Percentiles rank a stretch among this genome's conserved stretches.
Evolutionary conservation across 2,329 filamentous ascomycete species (phyloP).

Genomic region (Phaeosphaeria sp.): DNA sequence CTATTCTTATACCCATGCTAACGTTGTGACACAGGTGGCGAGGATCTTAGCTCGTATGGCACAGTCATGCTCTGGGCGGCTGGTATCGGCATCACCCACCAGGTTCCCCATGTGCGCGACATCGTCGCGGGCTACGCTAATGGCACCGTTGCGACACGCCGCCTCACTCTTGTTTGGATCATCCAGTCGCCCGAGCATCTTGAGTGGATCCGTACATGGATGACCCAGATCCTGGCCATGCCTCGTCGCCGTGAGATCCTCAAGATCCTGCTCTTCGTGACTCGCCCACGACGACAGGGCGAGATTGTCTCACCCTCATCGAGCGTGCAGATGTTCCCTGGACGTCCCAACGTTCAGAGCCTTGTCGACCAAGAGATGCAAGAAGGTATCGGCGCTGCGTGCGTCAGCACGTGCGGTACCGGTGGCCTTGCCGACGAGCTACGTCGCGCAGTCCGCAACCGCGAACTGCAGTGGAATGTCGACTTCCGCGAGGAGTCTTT

Average conservation of each 20-base stretch:
- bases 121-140: slow-evolving; percentile 63
- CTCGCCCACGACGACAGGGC: slow-evolving; percentile 79
- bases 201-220: slow-evolving; percentile 93
- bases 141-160: slow-evolving; percentile 79
- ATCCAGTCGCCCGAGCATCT: slow-evolving; percentile 88
- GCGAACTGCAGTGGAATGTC: slow-evolving; percentile 70
- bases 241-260: slow-evolving; percentile 82
- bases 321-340: slow-evolving; percentile 90
- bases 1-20: slow-evolving; percentile 30
- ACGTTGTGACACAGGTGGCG: slow-evolving; percentile 62
- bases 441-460: slow-evolving; percentile 68
- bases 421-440: slow-evolving; percentile 79
- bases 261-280: slow-evolving; percentile 88
- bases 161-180: slow-evolving; percentile 88
- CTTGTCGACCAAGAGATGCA: slow-evolving; percentile 83
- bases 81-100: slow-evolving; percentile 93
- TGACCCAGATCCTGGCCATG: slow-evolving; percentile 83
- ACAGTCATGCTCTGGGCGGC: slow-evolving; percentile 90
- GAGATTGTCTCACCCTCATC: slow-evolving; percentile 78
- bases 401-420: slow-evolving; percentile 80
- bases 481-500: slow-evolving; percentile 85
- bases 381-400: slow-evolving; percentile 86
- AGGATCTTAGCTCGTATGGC: slow-evolving; percentile 89
- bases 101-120: slow-evolving; percentile 85
- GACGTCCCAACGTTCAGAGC: slow-evolving; percentile 81